These are phyloP conservation scores for Crinitomyces ghanaensis DNA, from an alignment of 805 yeast species.

Conservation along the genomic window DNA sequence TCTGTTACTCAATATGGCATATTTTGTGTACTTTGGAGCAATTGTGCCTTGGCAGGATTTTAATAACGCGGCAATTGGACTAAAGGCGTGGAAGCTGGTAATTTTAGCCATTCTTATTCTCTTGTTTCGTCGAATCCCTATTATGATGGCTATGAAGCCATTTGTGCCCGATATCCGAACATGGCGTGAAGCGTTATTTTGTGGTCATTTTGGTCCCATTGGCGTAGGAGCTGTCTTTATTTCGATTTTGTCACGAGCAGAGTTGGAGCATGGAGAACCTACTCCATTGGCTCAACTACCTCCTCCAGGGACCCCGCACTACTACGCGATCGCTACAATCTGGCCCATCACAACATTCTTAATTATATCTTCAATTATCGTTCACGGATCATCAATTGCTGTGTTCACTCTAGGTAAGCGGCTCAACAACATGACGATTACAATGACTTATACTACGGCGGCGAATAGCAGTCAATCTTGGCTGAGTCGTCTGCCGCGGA, in stretches of 20 bases:
- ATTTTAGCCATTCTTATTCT: conserved; percentile 63
- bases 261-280: conserved; percentile 47
- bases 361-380: conserved; percentile 69
- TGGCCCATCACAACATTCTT: conserved; percentile 83
- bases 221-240: conserved; percentile 92
- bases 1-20: conserved; percentile 67
- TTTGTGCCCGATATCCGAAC: conserved; percentile 76
- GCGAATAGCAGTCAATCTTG: conserved; percentile 57
- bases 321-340: conserved; percentile 46
- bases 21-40: conserved; percentile 83
- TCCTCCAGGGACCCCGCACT: conserved; percentile 36
- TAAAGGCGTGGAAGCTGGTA: conserved; percentile 69
- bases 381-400: conserved; percentile 88
- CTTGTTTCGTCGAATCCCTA: conserved; percentile 72
- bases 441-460: conserved; percentile 75
- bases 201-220: conserved; percentile 94
- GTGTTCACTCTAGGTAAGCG: conserved; percentile 70
- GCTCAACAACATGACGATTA: conserved; percentile 81
- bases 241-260: conserved; percentile 64
- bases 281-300: conserved; percentile 49
- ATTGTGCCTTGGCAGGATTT: conserved; percentile 81
- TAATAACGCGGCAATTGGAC: conserved; percentile 49
- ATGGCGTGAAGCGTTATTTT: conserved; percentile 89
- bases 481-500: conserved; percentile 75
- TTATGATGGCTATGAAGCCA: conserved; percentile 61